phyloP scores from a whole-genome alignment of 345 rosid species.

The Salix caprea region DNA sequence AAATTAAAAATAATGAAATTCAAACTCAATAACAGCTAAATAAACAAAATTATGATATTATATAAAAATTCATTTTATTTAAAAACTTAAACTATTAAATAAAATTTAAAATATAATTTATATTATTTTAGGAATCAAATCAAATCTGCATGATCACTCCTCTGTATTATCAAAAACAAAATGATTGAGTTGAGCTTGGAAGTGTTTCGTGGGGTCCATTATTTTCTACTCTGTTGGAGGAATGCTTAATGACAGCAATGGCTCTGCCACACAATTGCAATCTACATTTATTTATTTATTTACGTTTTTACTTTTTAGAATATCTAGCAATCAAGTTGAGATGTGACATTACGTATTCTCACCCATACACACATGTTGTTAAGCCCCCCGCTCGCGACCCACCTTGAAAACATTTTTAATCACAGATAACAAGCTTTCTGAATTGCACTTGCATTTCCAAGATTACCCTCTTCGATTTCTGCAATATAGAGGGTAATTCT shows the following conservation, averaged over 20 bases:
- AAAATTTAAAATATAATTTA: no score
- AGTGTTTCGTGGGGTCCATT: neutral
- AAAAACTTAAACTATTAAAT: no score
- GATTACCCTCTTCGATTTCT: constrained; percentile 2
- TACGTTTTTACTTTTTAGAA: neutral
- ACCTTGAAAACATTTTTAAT: neutral
- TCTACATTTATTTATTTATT: neutral
- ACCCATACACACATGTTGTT: neutral
- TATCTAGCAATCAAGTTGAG: neutral
- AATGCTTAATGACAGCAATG: neutral
- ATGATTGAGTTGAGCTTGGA: neutral
- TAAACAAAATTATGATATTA: no score
- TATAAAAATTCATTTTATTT: no score
- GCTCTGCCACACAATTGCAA: neutral
- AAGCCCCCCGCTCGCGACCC: neutral
- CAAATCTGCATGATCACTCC: no score
- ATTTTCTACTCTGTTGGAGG: neutral
- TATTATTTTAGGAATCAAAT: no score
- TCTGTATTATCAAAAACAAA: neutral
- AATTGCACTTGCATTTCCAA: neutral
- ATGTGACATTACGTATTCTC: neutral
- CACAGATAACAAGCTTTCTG: no score
- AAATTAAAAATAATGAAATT: no score
- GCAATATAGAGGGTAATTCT: constrained; percentile 15
- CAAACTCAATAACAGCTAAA: no score